Conservation (phyloP, 441 rosid genomes). For the Dalechampia spathulata region DNA sequence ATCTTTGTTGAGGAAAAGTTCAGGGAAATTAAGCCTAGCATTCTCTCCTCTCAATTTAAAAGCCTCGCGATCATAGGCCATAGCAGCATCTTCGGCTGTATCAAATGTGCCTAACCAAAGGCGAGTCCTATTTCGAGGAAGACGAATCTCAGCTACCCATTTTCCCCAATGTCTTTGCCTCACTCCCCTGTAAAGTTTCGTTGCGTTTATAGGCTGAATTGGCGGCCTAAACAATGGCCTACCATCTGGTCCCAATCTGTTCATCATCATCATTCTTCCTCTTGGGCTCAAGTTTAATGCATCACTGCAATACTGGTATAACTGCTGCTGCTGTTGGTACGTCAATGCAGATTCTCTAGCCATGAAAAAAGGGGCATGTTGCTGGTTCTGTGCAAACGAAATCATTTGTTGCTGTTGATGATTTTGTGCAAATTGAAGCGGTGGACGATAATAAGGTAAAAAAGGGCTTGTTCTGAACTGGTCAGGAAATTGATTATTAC, state of each 20-base stretch:
- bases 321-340: slow-evolving; percentile 50
- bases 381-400: slow-evolving; percentile 55
- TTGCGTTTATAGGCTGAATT: slow-evolving; percentile 53
- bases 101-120: slow-evolving; percentile 97
- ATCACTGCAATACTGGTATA: slow-evolving; percentile 55
- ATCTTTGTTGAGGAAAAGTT: slow-evolving; percentile 59
- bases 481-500: slow-evolving; percentile 24
- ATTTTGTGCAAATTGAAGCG: neutral
- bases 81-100: slow-evolving; percentile 82
- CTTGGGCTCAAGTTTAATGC: slow-evolving; percentile 60
- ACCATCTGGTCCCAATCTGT: slow-evolving; percentile 49
- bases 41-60: slow-evolving; percentile 77
- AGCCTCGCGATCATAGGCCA: slow-evolving; percentile 90
- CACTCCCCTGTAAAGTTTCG: slow-evolving; percentile 85
- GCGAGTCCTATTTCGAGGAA: slow-evolving; percentile 79
- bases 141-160: slow-evolving; percentile 97
- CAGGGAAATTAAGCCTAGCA: slow-evolving; percentile 81
- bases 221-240: slow-evolving; percentile 45
- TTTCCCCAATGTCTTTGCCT: slow-evolving; percentile 98
- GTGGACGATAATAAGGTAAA: slow-evolving; percentile 25
- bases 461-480: slow-evolving; percentile 26
- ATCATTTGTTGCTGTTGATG: slow-evolving; percentile 61
- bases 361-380: slow-evolving; percentile 14
- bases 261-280: slow-evolving; percentile 73
- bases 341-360: slow-evolving; percentile 19